Evolutionary conservation across 169 alveolate genomes (phyloP), one percentile per base, ranked within the genome.

Genomic region (Cryptosporidium xiaoi): DNA sequence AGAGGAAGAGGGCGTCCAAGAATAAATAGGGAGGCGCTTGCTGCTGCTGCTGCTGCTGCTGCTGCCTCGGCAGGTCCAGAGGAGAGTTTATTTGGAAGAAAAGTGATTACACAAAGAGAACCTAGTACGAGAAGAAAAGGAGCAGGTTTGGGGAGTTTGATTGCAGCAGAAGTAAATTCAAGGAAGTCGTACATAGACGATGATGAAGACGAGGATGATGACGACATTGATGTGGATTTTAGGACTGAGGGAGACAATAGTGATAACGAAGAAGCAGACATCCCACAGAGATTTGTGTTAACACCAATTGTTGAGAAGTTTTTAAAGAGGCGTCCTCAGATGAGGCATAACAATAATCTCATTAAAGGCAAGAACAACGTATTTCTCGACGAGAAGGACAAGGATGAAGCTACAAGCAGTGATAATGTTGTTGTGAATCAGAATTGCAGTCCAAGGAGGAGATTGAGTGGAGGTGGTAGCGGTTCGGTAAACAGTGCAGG

Each of bases 271-370:
- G 87, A 77, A 3, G 83, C 24, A 1, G 87, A 77, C 18, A 15
- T 62, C 16, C 87, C 87, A 2, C 87, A 77, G 20, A 34, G 71
- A n/a, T 34, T 60, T 16, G 87, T 77, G 3, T 27, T 77, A 29
- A 77, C 87, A 27, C 87, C 87, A 24, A 27, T 77, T 2, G 87
- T 77, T 16, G 87, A 77, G n/a, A 77, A 77, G 71, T 77, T 77
- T 29, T 51, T 77, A 3, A 77, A 77, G 55, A 77, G 87, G 24
- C 87, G 87, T 3, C 87, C 87, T 40, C 87, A 77, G 10, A 77
- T 77, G 71, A 58, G 62, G 27, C 87, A 77, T 29, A 77, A 60
- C 50, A 40, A 8, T 8, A 8, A 8, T 8, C 48, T 40, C 48
- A 40, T 40, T 0, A 40, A 40, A 8, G 10, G 48, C 48, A 40